Evolutionary conservation across 2,329 filamentous ascomycete genomes (phyloP).

Genomic region (Pseudofabraea citricarpa): DNA sequence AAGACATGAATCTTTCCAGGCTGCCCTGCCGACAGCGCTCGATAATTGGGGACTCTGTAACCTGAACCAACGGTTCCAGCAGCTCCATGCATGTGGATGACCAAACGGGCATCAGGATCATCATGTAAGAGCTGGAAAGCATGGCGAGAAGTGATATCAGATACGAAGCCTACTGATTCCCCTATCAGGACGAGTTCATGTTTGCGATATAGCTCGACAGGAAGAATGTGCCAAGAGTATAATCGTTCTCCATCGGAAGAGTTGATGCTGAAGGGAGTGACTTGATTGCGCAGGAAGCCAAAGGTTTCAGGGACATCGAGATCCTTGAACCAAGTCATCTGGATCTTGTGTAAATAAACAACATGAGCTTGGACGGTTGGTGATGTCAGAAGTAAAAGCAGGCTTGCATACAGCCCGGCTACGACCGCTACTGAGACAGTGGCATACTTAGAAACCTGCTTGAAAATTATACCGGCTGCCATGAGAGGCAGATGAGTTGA

Average conservation of each 20-base stretch:
- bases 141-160: conserved; percentile 28
- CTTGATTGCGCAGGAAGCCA: conserved; percentile 44
- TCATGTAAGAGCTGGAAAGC: conserved; percentile 34
- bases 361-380: conserved; percentile 44
- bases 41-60: conserved; percentile 48
- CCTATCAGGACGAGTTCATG: conserved; percentile 34
- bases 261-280: conserved; percentile 41
- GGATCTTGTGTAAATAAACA: conserved; percentile 50
- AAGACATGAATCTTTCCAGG: conserved; percentile 51
- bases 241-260: conserved; percentile 35
- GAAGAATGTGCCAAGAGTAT: conserved; percentile 46
- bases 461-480: background rate
- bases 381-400: conserved; percentile 40
- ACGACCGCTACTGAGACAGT: conserved; percentile 20
- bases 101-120: conserved; percentile 35
- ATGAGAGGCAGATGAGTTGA: background rate
- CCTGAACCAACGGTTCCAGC: conserved; percentile 43
- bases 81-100: conserved; percentile 43
- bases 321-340: conserved; percentile 49
- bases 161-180: conserved; percentile 33
- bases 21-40: conserved; percentile 45
- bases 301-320: conserved; percentile 42
- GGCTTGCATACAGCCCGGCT: conserved; percentile 34
- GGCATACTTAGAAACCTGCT: conserved; percentile 13
- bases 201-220: conserved; percentile 38